Percentiles rank a stretch among this genome's conserved stretches.
phyloP scores from a whole-genome alignment of 441 rosid species.

The Arabidopsis hybrid region DNA sequence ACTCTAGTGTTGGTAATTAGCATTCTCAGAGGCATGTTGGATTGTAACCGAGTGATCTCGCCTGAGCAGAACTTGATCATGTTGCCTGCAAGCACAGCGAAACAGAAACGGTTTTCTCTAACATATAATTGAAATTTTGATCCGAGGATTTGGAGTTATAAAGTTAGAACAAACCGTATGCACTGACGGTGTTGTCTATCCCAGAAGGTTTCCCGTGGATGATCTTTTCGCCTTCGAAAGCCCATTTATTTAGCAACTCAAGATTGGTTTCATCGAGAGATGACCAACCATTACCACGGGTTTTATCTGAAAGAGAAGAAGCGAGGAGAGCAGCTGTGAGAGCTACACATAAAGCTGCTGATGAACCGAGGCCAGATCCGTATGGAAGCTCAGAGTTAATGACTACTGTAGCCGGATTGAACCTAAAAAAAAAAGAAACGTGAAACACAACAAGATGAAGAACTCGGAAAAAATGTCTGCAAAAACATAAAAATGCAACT shows the following conservation, averaged over 20 bases:
- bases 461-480: background rate
- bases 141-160: slow-evolving; percentile 10
- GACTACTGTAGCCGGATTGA: slow-evolving; percentile 69
- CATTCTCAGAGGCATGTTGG: slow-evolving; percentile 75
- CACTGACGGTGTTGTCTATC: slow-evolving; percentile 93
- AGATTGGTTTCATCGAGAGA: slow-evolving; percentile 59
- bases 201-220: slow-evolving; percentile 97
- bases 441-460: slow-evolving; percentile 17
- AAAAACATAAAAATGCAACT: slow-evolving; percentile 22
- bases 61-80: slow-evolving; percentile 92
- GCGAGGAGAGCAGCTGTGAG: slow-evolving; percentile 78
- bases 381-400: slow-evolving; percentile 86
- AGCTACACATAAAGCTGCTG: slow-evolving; percentile 85
- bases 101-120: slow-evolving; percentile 14
- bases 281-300: slow-evolving; percentile 57
- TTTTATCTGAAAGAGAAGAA: slow-evolving; percentile 53
- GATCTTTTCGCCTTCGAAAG: slow-evolving; percentile 93
- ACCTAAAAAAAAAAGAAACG: slow-evolving; percentile 50
- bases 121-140: background rate
- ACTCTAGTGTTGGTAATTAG: slow-evolving; percentile 91
- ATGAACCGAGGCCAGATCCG: slow-evolving; percentile 94
- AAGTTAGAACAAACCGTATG: slow-evolving; percentile 75
- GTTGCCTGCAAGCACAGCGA: slow-evolving; percentile 61
- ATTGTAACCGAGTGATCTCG: slow-evolving; percentile 58
- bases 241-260: slow-evolving; percentile 87